phyloP scores from a whole-genome alignment of 768 basidiomycete species.

The Cubamyces lactineus region DNA sequence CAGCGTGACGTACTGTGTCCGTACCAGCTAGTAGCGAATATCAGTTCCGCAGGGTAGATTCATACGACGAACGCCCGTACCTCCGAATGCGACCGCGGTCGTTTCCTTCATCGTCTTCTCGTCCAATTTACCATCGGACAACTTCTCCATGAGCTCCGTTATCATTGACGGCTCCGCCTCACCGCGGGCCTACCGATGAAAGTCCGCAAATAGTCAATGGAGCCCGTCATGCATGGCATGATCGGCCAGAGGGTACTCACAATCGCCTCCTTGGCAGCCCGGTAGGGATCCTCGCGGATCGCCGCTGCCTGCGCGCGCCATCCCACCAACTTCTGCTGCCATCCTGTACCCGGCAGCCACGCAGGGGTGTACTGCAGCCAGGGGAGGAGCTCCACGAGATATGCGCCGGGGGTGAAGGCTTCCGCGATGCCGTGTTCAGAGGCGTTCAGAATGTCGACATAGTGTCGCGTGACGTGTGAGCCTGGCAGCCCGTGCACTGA shows the following conservation, averaged over 20 bases:
- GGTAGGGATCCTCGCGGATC: slow-evolving; percentile 63
- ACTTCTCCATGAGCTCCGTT: neutral
- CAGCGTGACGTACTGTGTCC: neutral
- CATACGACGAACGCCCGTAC: too few species aligned
- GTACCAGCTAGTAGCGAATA: neutral
- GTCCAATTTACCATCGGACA: neutral
- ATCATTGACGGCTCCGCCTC: neutral
- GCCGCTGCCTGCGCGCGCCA: slow-evolving; percentile 67
- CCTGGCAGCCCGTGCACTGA: neutral
- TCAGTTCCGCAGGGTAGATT: too few species aligned
- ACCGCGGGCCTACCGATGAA: slow-evolving; percentile 44
- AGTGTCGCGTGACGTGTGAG: neutral
- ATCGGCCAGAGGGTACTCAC: slow-evolving; percentile 34
- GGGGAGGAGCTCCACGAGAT: slow-evolving; percentile 2
- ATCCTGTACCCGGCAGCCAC: slow-evolving; percentile 68
- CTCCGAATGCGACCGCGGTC: slow-evolving; percentile 8
- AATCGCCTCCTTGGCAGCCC: slow-evolving; percentile 54
- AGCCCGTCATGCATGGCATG: neutral
- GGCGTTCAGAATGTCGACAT: slow-evolving; percentile 1
- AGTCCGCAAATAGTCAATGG: slow-evolving; percentile 51
- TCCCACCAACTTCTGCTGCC: slow-evolving; percentile 54
- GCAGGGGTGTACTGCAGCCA: slow-evolving; percentile 46
- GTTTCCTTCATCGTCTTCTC: slow-evolving; percentile 7
- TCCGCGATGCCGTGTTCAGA: slow-evolving; percentile 1
- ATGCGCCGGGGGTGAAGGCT: neutral